Conservation (phyloP, 1,284 basidiomycete species). For the Pterulicium gracile region DNA sequence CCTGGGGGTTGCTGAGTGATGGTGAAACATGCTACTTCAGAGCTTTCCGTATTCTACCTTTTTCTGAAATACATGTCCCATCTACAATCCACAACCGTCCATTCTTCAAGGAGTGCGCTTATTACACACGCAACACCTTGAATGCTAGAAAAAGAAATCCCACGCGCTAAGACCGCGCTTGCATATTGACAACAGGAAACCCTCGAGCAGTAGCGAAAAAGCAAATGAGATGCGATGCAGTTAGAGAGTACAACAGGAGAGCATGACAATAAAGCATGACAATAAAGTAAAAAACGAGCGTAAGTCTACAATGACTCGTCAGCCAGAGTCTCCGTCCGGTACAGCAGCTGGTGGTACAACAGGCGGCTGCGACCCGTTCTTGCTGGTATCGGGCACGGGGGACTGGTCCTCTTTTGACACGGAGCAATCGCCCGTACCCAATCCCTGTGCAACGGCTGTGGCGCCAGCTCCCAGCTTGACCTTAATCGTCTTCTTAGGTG, state of each 20-base stretch:
- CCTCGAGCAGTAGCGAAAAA: no score
- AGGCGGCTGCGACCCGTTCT: neutral
- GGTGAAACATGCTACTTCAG: neutral
- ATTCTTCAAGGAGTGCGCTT: no score
- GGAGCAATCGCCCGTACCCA: neutral
- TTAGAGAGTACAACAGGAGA: constrained; percentile 2
- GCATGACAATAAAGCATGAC: neutral
- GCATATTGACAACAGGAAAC: no score
- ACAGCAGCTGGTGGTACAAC: neutral
- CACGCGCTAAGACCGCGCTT: no score
- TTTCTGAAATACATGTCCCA: no score
- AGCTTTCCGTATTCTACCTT: neutral
- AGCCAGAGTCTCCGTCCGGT: neutral
- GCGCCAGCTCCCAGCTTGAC: neutral
- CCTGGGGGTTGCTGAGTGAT: no score
- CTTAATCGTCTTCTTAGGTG: neutral
- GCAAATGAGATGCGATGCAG: no score
- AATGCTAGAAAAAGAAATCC: no score
- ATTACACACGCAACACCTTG: no score
- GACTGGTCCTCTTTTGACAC: neutral
- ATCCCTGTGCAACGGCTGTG: neutral
- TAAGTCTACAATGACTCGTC: neutral
- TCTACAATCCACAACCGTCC: no score
- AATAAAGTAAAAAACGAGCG: neutral
- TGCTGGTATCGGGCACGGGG: neutral